Evolutionary conservation across 371 early-diverging fungal species (phyloP).

Genomic region (Zychaea mexicana): DNA sequence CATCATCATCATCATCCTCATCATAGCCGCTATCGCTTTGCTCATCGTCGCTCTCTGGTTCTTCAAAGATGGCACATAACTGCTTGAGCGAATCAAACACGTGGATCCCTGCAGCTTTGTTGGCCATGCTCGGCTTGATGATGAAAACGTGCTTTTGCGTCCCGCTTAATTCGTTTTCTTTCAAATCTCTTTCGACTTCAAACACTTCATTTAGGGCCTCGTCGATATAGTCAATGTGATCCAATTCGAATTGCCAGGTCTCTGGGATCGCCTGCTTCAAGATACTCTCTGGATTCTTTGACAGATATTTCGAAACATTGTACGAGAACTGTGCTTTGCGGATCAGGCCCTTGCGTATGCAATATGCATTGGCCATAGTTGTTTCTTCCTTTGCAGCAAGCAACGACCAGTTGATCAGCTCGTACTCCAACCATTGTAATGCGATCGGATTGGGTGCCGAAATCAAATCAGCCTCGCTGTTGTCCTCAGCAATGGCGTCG

Average conservation of each 20-base stretch:
- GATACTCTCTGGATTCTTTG: conserved; percentile 60
- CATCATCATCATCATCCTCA: conserved; percentile 39
- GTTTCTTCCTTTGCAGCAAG: conserved; percentile 30
- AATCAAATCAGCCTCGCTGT: conserved; percentile 18
- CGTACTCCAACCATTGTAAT: conserved; percentile 74
- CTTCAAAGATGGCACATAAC: conserved; percentile 51
- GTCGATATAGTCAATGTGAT: conserved; percentile 71
- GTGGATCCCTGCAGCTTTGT: conserved; percentile 69
- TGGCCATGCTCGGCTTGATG: conserved; percentile 72
- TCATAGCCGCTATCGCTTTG: conserved; percentile 37
- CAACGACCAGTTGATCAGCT: conserved; percentile 60
- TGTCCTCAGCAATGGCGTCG: conserved; percentile 19
- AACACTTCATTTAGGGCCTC: conserved; percentile 74
- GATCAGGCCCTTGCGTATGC: conserved; percentile 71
- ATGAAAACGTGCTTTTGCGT: conserved; percentile 50
- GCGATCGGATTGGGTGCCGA: conserved; percentile 11
- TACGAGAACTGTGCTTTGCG: conserved; percentile 69
- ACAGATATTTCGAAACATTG: conserved; percentile 59
- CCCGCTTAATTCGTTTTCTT: conserved; percentile 38
- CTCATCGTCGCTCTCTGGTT: conserved; percentile 29
- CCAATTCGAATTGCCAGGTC: conserved; percentile 73
- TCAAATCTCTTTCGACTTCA: conserved; percentile 63
- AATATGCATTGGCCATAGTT: conserved; percentile 58
- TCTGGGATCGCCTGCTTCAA: conserved; percentile 60
- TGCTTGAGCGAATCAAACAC: conserved; percentile 64